Conservation (phyloP, 805 yeast genomes). For the Schizosaccharomyces pombe region ASM294v3 CU329670.1:2721001-2721500, state of each 20-base stretch:
- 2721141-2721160: neutral
- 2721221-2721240: slow-evolving; percentile 80
- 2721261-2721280: slow-evolving; percentile 40
- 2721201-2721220: slow-evolving; percentile 80
- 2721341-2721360: slow-evolving; percentile 25
- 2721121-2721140: no score
- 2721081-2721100: neutral
- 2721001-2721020: neutral
- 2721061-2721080: neutral
- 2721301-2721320: slow-evolving; percentile 23
- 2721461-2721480: slow-evolving; percentile 66
- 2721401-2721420: slow-evolving; percentile 21
- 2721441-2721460: slow-evolving; percentile 58
- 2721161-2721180: neutral
- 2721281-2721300: slow-evolving; percentile 51
- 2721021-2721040: neutral
- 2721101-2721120: neutral
- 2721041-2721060: slow-evolving; percentile 18
- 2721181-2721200: slow-evolving; percentile 60
- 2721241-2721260: slow-evolving; percentile 62
- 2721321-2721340: slow-evolving; percentile 24
- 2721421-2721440: slow-evolving; percentile 65
- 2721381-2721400: neutral
- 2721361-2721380: slow-evolving; percentile 3
- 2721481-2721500: slow-evolving; percentile 36